A percentile compares a stretch with the other conserved stretches of the same genome.
These are phyloP conservation scores for Tuber magnatum DNA, from an alignment of 495 filamentous ascomycete genomes.

Conservation along the genomic window DNA sequence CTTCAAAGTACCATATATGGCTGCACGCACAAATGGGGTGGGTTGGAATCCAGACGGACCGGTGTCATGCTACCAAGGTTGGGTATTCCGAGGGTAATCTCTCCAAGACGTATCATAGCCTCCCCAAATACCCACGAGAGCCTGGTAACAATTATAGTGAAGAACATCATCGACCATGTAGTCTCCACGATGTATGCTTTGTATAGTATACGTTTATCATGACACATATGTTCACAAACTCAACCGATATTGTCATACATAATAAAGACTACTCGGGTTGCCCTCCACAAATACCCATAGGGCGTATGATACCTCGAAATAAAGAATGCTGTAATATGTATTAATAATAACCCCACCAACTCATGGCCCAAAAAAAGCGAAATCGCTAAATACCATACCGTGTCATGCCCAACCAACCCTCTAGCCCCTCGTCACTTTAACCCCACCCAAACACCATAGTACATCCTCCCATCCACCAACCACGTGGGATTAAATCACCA, in stretches of 20 bases:
- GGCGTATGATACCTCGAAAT: not conserved
- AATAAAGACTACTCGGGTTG: too few relatives aligned
- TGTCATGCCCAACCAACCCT: not conserved
- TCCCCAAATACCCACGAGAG: not conserved
- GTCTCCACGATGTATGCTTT: not conserved
- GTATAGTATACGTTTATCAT: not conserved
- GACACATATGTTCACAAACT: not conserved
- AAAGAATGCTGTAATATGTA: not conserved
- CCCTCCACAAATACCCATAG: not conserved
- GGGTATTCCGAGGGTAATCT: not conserved
- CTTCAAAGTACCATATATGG: too few relatives aligned
- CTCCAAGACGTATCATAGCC: not conserved
- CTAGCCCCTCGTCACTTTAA: not conserved
- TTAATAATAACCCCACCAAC: not conserved
- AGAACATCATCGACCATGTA: not conserved
- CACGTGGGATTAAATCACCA: not conserved
- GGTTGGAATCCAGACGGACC: too few relatives aligned
- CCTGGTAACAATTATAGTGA: not conserved
- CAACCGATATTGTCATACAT: not conserved
- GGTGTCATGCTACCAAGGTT: too few relatives aligned
- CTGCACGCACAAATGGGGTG: too few relatives aligned
- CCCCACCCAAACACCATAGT: slow-evolving; percentile 14
- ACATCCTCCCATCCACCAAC: slow-evolving; percentile 47
- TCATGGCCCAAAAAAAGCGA: not conserved
- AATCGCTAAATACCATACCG: not conserved